Conservation (phyloP, 768 basidiomycete genomes). For the Phaffia australis region DNA sequence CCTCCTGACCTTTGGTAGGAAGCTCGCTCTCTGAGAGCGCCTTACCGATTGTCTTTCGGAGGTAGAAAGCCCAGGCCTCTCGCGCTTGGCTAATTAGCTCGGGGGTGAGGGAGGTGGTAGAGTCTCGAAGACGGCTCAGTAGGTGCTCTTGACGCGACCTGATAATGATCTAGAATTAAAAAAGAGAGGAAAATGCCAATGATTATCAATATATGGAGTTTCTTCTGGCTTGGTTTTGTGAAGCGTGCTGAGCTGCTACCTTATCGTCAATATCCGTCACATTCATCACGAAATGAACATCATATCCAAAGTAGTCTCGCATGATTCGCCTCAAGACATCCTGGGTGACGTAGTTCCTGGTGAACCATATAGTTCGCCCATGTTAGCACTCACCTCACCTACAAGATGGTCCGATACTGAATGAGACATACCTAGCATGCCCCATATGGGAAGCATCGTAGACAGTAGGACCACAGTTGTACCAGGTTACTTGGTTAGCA, state of each 20-base stretch:
- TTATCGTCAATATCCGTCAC: constrained; percentile 99
- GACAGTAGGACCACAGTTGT: constrained; percentile 97
- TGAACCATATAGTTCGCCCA: constrained; percentile 5
- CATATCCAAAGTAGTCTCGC: constrained; percentile 91
- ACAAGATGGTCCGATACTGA: not conserved
- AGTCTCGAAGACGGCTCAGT: constrained; percentile 35
- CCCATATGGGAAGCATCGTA: constrained; percentile 99
- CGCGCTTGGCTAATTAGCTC: constrained; percentile 51
- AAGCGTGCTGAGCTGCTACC: constrained; percentile 42
- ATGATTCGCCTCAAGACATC: constrained; percentile 82
- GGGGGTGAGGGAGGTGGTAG: constrained; percentile 49
- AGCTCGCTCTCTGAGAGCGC: constrained; percentile 49
- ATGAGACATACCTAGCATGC: constrained; percentile 65
- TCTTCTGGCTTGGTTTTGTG: not conserved
- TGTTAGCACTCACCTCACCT: not conserved
- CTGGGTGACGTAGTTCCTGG: constrained; percentile 90
- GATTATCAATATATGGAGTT: not conserved
- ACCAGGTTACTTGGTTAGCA: constrained; percentile 66
- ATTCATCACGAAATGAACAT: constrained; percentile 98
- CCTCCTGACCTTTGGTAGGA: constrained; percentile 42
- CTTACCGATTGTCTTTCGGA: constrained; percentile 51
- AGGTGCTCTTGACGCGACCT: constrained; percentile 58
- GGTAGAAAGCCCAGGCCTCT: constrained; percentile 56
- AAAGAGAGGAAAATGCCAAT: constrained; percentile 7
- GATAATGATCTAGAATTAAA: constrained; percentile 63